These are phyloP conservation scores for Psilocybe azurescens DNA, from an alignment of 768 basidiomycete genomes.

Conservation along the genomic window DNA sequence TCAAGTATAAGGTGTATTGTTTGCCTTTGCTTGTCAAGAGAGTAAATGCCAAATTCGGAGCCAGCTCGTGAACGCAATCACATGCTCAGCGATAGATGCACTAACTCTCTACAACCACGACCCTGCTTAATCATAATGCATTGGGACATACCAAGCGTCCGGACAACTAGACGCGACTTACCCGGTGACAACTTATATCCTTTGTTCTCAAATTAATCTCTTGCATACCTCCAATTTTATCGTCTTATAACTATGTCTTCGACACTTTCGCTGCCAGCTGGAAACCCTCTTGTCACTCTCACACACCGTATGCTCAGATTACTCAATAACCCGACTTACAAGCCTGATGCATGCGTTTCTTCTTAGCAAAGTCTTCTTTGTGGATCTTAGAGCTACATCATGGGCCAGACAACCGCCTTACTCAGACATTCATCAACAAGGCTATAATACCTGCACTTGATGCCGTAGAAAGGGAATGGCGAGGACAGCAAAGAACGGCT, in stretches of 20 bases:
- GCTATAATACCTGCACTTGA: slow-evolving; percentile 76
- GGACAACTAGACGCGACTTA: slow-evolving; percentile 1
- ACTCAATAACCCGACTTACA: background rate
- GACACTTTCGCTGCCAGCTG: slow-evolving; percentile 53
- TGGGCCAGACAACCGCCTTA: slow-evolving; percentile 75
- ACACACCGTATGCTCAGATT: slow-evolving; percentile 58
- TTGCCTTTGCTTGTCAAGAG: slow-evolving; percentile 29
- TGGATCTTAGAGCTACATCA: slow-evolving; percentile 88
- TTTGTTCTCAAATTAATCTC: background rate
- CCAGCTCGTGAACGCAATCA: slow-evolving; percentile 20
- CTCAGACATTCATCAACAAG: slow-evolving; percentile 56
- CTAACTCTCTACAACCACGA: background rate
- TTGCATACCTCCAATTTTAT: background rate
- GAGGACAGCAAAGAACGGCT: slow-evolving; percentile 51
- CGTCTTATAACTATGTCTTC: slow-evolving; percentile 42
- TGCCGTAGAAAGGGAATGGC: slow-evolving; percentile 76
- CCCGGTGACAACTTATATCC: background rate
- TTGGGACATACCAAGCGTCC: background rate
- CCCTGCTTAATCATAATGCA: background rate
- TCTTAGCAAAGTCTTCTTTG: slow-evolving; percentile 56
- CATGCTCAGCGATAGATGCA: slow-evolving; percentile 19
- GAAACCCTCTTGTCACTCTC: slow-evolving; percentile 64
- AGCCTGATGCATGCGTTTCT: background rate
- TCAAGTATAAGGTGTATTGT: slow-evolving; percentile 22
- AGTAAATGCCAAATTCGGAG: slow-evolving; percentile 2